A percentile compares a stretch with the other conserved stretches of the same genome.
phyloP scores from a whole-genome alignment of 2,329 filamentous ascomycete genomes.

The Ceratocystis variospora region DNA sequence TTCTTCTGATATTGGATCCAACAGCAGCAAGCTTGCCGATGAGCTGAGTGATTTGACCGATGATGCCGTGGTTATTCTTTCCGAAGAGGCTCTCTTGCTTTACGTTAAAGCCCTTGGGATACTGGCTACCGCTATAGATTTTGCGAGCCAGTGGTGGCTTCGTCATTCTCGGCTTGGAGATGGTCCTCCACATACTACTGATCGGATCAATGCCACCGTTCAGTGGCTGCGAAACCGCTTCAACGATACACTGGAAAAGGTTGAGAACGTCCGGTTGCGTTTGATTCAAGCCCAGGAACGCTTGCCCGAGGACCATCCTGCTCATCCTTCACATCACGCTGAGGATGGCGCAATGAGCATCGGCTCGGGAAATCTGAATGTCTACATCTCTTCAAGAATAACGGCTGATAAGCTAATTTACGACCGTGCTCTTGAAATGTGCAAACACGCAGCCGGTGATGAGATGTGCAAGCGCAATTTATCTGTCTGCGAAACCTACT shows the following conservation, averaged over 20 bases:
- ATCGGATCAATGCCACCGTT: conserved; percentile 80
- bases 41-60: conserved; percentile 56
- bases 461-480: conserved; percentile 89
- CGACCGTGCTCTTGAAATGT: conserved; percentile 94
- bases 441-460: conserved; percentile 80
- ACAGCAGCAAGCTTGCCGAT: neutral
- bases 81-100: conserved; percentile 86
- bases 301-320: conserved; percentile 71
- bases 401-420: conserved; percentile 98
- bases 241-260: conserved; percentile 94
- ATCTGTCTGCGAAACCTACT: conserved; percentile 76
- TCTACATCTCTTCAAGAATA: conserved; percentile 72
- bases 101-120: conserved; percentile 91
- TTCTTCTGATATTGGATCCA: conserved; percentile 24
- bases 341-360: conserved; percentile 39
- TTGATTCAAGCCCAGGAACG: conserved; percentile 73
- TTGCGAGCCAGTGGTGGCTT: conserved; percentile 84
- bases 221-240: conserved; percentile 91
- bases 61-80: conserved; percentile 73
- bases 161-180: conserved; percentile 57
- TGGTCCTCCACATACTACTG: conserved; percentile 38
- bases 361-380: conserved; percentile 58
- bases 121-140: conserved; percentile 87
- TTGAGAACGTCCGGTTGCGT: conserved; percentile 81
- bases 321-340: conserved; percentile 67